phyloP scores from a whole-genome alignment of 257 asterid genomes.

The Scutellaria minor region DNA sequence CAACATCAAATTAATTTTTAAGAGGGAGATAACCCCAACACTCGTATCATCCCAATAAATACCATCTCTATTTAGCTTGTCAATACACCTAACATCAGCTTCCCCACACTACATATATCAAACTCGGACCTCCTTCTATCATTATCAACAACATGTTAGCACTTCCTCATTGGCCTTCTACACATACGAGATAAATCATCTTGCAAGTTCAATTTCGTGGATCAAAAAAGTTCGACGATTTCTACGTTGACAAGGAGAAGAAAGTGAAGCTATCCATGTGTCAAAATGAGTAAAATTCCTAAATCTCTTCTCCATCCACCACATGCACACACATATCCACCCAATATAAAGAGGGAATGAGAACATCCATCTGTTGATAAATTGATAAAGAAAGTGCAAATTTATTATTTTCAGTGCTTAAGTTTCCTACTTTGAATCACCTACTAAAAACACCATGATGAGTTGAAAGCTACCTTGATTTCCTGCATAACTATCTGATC shows the following conservation, averaged over 20 bases:
- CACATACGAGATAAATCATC: background rate
- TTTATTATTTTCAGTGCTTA: background rate
- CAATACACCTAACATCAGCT: conserved; percentile 17
- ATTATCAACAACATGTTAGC: background rate
- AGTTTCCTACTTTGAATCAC: conserved; percentile 27
- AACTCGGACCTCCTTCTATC: background rate
- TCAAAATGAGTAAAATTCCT: conserved; percentile 17
- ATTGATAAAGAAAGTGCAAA: background rate
- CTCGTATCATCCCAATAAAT: conserved; percentile 12
- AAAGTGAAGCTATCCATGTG: conserved; percentile 16
- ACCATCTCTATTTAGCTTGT: conserved; percentile 23
- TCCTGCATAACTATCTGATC: conserved; percentile 16
- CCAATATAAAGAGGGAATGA: background rate
- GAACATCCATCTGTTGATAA: background rate
- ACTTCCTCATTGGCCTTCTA: background rate
- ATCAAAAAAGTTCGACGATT: conserved; percentile 49
- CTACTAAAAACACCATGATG: background rate
- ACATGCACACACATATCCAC: conserved; percentile 25
- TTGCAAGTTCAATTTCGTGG: conserved; percentile 39
- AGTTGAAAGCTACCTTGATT: conserved; percentile 21
- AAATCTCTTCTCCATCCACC: conserved; percentile 8
- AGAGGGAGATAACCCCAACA: conserved; percentile 25
- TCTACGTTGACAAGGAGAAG: conserved; percentile 55
- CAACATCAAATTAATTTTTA: conserved; percentile 29
- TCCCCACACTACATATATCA: background rate